Conservation (phyloP, 306 rosid genomes). For the Fragaria vesca region DNA sequence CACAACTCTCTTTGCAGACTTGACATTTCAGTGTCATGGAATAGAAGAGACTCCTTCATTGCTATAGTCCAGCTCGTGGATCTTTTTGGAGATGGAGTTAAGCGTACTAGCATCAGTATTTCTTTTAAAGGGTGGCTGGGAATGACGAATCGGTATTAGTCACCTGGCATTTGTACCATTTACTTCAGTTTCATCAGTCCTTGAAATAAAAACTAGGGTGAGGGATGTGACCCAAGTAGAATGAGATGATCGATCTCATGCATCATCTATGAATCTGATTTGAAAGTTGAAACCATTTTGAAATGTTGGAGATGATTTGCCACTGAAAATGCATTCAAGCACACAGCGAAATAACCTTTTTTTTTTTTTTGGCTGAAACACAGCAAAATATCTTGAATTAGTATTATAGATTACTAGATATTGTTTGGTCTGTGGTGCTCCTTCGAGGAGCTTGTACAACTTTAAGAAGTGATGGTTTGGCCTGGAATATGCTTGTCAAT, state of each 20-base stretch:
- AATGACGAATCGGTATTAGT: not conserved
- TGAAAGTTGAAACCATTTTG: not conserved
- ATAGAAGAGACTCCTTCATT: not conserved
- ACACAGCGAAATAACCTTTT: too few relatives aligned
- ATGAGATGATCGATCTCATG: not conserved
- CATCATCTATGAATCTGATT: too few relatives aligned
- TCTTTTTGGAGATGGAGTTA: not conserved
- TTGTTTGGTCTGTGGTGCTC: not conserved
- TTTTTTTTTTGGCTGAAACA: too few relatives aligned
- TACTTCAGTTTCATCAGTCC: not conserved
- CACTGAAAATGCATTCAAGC: not conserved
- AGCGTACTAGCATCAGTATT: not conserved
- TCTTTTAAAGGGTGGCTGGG: not conserved
- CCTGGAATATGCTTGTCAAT: not conserved
- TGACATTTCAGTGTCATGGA: not conserved
- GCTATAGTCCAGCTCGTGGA: not conserved
- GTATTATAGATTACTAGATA: not conserved
- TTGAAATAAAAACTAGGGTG: not conserved
- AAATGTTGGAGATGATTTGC: not conserved
- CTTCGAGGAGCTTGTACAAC: not conserved
- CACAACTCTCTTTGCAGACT: not conserved
- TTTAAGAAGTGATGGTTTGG: too few relatives aligned
- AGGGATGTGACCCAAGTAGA: not conserved
- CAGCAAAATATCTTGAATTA: too few relatives aligned
- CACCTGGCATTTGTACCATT: not conserved